Conservation (phyloP, 2,329 filamentous ascomycete genomes). For the Talaromyces rugulosus region DNA sequence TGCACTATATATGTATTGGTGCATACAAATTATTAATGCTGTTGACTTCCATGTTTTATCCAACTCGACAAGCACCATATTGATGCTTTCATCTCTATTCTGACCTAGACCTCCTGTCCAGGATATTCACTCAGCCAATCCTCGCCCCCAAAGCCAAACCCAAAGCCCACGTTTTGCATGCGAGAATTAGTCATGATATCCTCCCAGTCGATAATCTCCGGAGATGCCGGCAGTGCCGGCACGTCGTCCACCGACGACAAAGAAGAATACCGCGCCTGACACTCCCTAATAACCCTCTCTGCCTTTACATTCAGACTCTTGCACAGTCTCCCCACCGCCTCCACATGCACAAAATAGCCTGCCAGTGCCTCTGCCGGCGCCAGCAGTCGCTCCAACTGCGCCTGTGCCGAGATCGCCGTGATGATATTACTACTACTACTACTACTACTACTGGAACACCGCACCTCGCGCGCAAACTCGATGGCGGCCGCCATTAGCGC, state of each 20-base stretch:
- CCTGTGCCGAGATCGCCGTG: background rate
- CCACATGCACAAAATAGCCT: background rate
- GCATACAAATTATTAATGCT: no score
- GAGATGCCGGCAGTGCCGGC: no score
- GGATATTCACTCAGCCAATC: background rate
- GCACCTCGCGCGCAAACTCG: slow-evolving; percentile 4
- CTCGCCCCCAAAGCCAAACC: background rate
- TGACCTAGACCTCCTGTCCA: no score
- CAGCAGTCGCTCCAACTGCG: slow-evolving; percentile 2
- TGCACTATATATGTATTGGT: no score
- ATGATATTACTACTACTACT: background rate
- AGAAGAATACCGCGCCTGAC: background rate
- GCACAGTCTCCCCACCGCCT: background rate
- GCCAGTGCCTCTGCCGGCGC: background rate
- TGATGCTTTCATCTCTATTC: no score
- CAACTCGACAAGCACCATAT: no score
- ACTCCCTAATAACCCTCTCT: background rate
- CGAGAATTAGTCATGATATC: slow-evolving; percentile 2
- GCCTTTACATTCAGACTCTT: background rate
- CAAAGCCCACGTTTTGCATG: background rate
- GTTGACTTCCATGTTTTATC: no score
- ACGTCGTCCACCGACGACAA: no score
- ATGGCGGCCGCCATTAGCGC: slow-evolving; percentile 3
- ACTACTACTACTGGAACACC: background rate
- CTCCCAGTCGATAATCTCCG: background rate